Base-by-base conservation (phyloP, 495 filamentous ascomycete genomes). In the Hypoxylon fuscum region DNA sequence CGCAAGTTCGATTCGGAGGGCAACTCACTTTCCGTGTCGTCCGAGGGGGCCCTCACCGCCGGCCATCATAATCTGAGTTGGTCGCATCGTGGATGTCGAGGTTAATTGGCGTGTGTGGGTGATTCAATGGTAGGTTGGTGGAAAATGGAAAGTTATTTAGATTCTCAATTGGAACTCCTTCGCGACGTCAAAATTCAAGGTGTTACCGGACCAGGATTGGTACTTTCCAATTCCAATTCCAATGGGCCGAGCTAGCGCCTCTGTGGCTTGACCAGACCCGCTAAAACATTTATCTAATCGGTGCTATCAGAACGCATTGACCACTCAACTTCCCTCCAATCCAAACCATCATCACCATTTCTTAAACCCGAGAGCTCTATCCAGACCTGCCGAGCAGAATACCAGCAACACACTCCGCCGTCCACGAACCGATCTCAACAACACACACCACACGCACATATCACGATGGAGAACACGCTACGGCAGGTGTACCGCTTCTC, bases 1-100 rank as follows among this genome's bases (percentile, higher is more conserved):
- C 57, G 62, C 64, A 67, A 67, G 40, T 22, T 15, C 41, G 23
- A 44, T 46, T 59, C 44, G 60, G 69, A 59, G 61, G 48, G n/a
- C 45, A 52, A 92, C 90, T 81, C 75, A 93, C 91, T 85, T 76
- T 79, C 86, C 85, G 70, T 87, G 82, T 76, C 85, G 86, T 69
- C 87, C 87, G 60, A 88, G 38, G 21, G 80, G 82, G 62, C 65
- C 76, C 49, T 74, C 81, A 56, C 82, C 85, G 75, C 83, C 88
- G 37, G 64, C 72, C 48, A 68, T 68, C 46, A 82, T 68, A 45
- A 55, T 64, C 60, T 79, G 78, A 68, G 83, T 79, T 72, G 83
- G 82, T 56, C 77, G 77, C 91, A 95, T 95, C 76, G 75, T 88
- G 77, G 74, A 48, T 54, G 62, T 53, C 48, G 46, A 58, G 20